Conservation (phyloP, 495 filamentous ascomycete genomes). For the Podospora australis region DNA sequence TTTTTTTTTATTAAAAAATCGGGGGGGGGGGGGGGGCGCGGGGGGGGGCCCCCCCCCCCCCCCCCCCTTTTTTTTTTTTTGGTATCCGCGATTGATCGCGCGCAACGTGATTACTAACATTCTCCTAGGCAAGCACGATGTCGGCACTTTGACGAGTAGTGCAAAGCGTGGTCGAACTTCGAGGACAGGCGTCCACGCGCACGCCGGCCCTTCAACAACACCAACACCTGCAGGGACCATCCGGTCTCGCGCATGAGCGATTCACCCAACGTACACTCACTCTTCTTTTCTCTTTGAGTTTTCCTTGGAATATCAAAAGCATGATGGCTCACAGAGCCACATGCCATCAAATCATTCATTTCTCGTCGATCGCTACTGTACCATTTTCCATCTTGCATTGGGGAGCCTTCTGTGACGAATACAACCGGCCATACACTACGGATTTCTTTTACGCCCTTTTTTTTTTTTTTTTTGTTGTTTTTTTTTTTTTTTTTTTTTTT, state of each 20-base stretch:
- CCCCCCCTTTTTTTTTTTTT: background rate
- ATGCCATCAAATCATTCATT: constrained; percentile 16
- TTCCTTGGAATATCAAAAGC: constrained; percentile 16
- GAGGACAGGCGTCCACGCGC: constrained; percentile 21
- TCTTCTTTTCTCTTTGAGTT: constrained; percentile 1
- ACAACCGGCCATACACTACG: constrained; percentile 24
- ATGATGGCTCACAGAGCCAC: constrained; percentile 6
- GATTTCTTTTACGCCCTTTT: constrained; percentile 28
- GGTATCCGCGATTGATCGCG: background rate
- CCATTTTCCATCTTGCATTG: constrained; percentile 23
- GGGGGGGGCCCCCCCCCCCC: too few relatives aligned
- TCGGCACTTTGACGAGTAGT: constrained; percentile 46
- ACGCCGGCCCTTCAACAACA: constrained; percentile 30
- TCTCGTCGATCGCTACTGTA: constrained; percentile 32
- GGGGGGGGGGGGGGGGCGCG: too few relatives aligned
- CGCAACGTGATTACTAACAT: constrained; percentile 18
- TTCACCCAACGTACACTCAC: constrained; percentile 3
- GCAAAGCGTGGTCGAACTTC: constrained; percentile 33
- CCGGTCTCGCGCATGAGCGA: constrained; percentile 24
- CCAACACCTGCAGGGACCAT: constrained; percentile 28
- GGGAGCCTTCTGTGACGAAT: constrained; percentile 19
- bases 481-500: too few relatives aligned
- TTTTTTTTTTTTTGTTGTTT: too few relatives aligned
- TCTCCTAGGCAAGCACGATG: constrained; percentile 65
- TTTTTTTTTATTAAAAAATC: too few relatives aligned